Conservation (phyloP, 305 asterid genomes). For the Solanum hybrid region DNA sequence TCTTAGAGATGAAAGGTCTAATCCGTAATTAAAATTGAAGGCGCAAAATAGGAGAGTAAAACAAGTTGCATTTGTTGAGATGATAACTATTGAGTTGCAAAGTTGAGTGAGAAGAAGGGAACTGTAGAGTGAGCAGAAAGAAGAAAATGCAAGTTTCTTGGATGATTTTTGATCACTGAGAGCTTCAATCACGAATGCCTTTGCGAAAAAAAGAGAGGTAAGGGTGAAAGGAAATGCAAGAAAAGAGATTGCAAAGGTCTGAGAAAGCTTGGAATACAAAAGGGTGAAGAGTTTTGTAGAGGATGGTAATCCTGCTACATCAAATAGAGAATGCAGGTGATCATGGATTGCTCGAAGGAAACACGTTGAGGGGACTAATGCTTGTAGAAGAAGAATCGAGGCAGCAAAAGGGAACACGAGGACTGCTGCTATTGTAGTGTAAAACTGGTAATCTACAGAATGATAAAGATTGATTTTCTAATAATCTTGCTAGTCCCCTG, state of each 20-base stretch:
- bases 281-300: slow-evolving; percentile 39
- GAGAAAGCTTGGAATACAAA: slow-evolving; percentile 54
- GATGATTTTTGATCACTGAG: slow-evolving; percentile 14
- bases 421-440: slow-evolving; percentile 36
- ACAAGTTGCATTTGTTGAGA: slow-evolving; percentile 62
- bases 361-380: slow-evolving; percentile 26
- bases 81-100: slow-evolving; percentile 44
- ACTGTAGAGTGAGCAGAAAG: slow-evolving; percentile 15
- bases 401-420: slow-evolving; percentile 57
- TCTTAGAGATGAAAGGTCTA: no score
- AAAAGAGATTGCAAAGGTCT: slow-evolving; percentile 39
- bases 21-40: no score
- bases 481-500: slow-evolving; percentile 33
- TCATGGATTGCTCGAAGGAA: slow-evolving; percentile 27
- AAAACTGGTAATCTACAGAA: slow-evolving; percentile 45
- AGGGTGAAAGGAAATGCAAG: slow-evolving; percentile 43
- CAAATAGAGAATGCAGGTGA: slow-evolving; percentile 34
- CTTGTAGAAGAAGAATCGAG: slow-evolving; percentile 36
- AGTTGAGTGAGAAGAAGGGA: slow-evolving; percentile 42
- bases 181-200: slow-evolving; percentile 25
- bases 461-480: slow-evolving; percentile 53
- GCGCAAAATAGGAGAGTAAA: no score
- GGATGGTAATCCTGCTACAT: slow-evolving; percentile 52
- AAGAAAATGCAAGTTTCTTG: slow-evolving; percentile 3
- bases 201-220: slow-evolving; percentile 53